These are phyloP conservation scores for Vicia sativa DNA, from an alignment of 306 rosid species.

Conservation along the genomic window DNA sequence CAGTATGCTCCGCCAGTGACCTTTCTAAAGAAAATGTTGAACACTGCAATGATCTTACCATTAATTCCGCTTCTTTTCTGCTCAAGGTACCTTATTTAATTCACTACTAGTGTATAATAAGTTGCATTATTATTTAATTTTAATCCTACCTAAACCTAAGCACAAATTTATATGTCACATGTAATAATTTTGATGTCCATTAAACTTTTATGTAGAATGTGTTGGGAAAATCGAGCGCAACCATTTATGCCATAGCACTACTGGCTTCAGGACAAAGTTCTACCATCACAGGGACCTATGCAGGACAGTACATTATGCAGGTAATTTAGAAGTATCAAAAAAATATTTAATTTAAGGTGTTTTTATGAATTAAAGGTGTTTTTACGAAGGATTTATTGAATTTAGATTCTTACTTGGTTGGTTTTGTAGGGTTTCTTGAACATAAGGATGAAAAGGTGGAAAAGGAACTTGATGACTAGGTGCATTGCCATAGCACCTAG, in stretches of 20 bases:
- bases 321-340: conserved; percentile 38
- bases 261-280: conserved; percentile 98
- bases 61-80: conserved; percentile 80
- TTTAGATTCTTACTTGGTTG: conserved; percentile 22
- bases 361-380: background rate
- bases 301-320: conserved; percentile 91
- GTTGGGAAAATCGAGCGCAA: conserved; percentile 78
- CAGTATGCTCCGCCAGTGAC: conserved; percentile 51
- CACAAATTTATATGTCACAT: conserved; percentile 23
- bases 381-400: conserved; percentile 20
- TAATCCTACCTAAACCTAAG: background rate
- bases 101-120: background rate
- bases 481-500: conserved; percentile 84
- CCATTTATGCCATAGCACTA: conserved; percentile 78
- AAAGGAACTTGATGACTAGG: conserved; percentile 74
- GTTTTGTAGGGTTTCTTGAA: conserved; percentile 78
- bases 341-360: too few relatives aligned
- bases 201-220: conserved; percentile 56
- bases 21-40: conserved; percentile 40
- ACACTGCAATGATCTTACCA: conserved; percentile 60
- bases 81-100: conserved; percentile 58
- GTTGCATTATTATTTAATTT: background rate
- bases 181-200: background rate
- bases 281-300: conserved; percentile 90
- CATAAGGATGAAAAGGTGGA: conserved; percentile 82